Base-by-base conservation (phyloP, 2,329 filamentous ascomycete species). In the Elsinoe australis region DNA sequence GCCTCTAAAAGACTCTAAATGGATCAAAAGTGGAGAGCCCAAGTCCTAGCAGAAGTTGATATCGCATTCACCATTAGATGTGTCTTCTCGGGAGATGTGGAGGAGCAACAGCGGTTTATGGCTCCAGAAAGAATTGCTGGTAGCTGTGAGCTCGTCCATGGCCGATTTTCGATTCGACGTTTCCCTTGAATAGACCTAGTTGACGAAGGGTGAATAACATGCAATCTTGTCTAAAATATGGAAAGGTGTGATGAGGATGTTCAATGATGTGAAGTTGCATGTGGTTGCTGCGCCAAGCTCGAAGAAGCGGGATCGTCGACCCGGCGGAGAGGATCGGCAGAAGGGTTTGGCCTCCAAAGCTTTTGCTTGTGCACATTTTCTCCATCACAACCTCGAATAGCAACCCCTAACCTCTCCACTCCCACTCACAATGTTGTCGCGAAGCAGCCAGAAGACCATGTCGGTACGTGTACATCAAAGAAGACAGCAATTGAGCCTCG, bases 371-470 rank as follows among this genome's bases (percentile, higher is more conserved):
- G 21, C 35, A 28, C 51, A n/a, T 54, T 48, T 49, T 49, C 32
- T 45, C 52, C 10, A 24, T 28, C 17, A 14, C 31, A 45, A 39
- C 42, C 38, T 39, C 31, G 41, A 39, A 41, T 44, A 24, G 18
- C 39, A 21, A 31, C 47, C 50, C 46, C 35, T 47, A 47, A 41
- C 45, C 46, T 51, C 55, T 46, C 49, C 45, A 49, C 42, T 35
- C 35, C 49, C 49, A 63, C 55, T 51, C 53, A 62, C 64, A 55
- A 63, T 62, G 61, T 70, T 71, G 60, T 70, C 70, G 60, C 69
- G 71, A 68, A 53, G 65, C 57, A 49, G 19, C 48, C n/a, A 14
- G 35, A 42, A 18, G 42, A 52, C 32, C 45, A 53, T 59, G 56
- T 55, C 57, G 52, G 58, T 56, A 47, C 54, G 56, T 21, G 2